Evolutionary conservation across 805 yeast genomes (phyloP).

Genomic region (Metschnikowia vanudenii): DNA sequence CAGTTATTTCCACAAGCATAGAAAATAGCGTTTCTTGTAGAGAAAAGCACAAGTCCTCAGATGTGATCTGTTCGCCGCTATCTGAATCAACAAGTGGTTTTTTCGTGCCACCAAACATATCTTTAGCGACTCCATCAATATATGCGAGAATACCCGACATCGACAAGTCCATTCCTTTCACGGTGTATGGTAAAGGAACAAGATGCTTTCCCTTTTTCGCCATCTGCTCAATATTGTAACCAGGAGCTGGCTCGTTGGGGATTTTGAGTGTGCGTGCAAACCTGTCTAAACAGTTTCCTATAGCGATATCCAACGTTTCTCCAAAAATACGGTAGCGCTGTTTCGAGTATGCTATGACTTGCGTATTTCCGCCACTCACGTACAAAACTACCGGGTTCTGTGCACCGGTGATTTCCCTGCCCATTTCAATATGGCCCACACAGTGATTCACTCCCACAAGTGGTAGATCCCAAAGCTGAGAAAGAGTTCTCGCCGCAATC

Average conservation of each 20-base stretch:
- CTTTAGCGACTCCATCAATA: constrained; percentile 78
- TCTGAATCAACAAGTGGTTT: constrained; percentile 41
- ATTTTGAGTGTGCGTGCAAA: constrained; percentile 90
- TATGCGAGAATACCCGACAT: constrained; percentile 94
- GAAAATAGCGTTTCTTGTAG: constrained; percentile 90
- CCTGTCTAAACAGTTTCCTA: constrained; percentile 94
- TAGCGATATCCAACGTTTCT: constrained; percentile 97
- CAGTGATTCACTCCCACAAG: constrained; percentile 96
- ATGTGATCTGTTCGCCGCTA: constrained; percentile 56
- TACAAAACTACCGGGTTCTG: constrained; percentile 94
- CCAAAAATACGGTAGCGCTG: constrained; percentile 97
- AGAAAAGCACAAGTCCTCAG: constrained; percentile 89
- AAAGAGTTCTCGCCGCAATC: constrained; percentile 83
- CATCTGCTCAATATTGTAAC: constrained; percentile 92
- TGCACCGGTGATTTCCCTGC: constrained; percentile 97
- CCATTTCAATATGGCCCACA: constrained; percentile 98
- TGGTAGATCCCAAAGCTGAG: constrained; percentile 79
- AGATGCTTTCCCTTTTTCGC: constrained; percentile 68
- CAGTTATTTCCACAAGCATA: constrained; percentile 97
- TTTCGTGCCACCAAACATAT: constrained; percentile 49
- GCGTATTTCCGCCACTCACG: constrained; percentile 98
- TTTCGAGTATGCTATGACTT: constrained; percentile 92
- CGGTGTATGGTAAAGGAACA: constrained; percentile 89
- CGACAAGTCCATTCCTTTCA: constrained; percentile 96
- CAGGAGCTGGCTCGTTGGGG: constrained; percentile 94